Conservation (phyloP, 768 basidiomycete species). For the Trametes cubensis region DNA sequence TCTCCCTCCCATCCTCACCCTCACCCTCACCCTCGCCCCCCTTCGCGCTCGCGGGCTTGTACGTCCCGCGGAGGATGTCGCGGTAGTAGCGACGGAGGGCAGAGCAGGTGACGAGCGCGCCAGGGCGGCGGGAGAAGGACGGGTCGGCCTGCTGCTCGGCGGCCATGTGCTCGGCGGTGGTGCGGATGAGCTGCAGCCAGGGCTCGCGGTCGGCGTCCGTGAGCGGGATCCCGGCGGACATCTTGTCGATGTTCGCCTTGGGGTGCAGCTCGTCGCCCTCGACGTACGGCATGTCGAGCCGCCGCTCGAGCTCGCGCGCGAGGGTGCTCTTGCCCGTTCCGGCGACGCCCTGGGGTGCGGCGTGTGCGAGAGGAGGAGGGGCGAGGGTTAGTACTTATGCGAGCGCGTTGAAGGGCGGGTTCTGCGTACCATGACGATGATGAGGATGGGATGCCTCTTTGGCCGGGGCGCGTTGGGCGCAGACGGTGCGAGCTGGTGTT, state of each 20-base stretch:
- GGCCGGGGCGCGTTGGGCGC: conserved; percentile 14
- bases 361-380: conserved; percentile 7
- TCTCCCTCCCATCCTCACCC: conserved; percentile 17
- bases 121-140: conserved; percentile 34
- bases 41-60: conserved; percentile 22
- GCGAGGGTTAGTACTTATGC: not conserved
- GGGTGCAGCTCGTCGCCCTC: conserved; percentile 93
- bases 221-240: conserved; percentile 75
- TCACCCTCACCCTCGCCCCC: conserved; percentile 9
- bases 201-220: conserved; percentile 82
- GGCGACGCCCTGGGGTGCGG: conserved; percentile 30
- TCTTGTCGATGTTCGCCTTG: conserved; percentile 80
- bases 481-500: conserved; percentile 8
- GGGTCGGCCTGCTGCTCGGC: conserved; percentile 33
- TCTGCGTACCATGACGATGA: conserved; percentile 55
- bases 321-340: conserved; percentile 36
- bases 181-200: conserved; percentile 79
- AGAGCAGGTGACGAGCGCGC: conserved; percentile 86
- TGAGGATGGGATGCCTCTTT: conserved; percentile 33
- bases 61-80: conserved; percentile 70
- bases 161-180: conserved; percentile 54
- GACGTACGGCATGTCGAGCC: conserved; percentile 72
- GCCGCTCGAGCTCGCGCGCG: conserved; percentile 28
- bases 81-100: conserved; percentile 83
- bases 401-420: not conserved